A percentile compares a stretch with the other conserved stretches of the same genome.
phyloP scores from a whole-genome alignment of 805 yeast species.

The Saturnispora zaruensis region DNA sequence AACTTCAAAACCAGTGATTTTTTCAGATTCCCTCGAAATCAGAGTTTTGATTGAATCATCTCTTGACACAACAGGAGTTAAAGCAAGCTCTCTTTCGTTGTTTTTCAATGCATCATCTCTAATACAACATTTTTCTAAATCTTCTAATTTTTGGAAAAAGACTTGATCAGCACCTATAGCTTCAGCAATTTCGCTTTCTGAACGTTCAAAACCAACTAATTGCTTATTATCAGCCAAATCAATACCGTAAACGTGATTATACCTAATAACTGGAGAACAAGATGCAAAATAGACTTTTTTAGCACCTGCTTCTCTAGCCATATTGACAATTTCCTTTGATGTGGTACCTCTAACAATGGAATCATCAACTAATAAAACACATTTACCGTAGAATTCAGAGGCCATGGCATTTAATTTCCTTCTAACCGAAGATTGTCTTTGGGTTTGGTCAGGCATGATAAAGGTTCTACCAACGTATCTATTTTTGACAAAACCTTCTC shows the following conservation, averaged over 20 bases:
- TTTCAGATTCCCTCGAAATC: conserved; percentile 16
- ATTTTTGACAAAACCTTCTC: conserved; percentile 96
- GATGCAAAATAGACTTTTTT: conserved; percentile 91
- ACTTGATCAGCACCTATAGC: conserved; percentile 87
- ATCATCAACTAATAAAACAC: conserved; percentile 89
- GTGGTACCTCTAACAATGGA: conserved; percentile 98
- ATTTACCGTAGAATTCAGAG: conserved; percentile 76
- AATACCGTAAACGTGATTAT: conserved; percentile 93
- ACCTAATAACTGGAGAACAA: conserved; percentile 96
- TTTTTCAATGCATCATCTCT: conserved; percentile 25
- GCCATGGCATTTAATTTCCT: conserved; percentile 95
- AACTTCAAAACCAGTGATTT: conserved; percentile 68
- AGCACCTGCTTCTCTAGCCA: conserved; percentile 99
- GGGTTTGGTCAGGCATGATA: conserved; percentile 96
- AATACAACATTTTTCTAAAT: conserved; percentile 72
- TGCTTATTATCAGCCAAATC: conserved; percentile 95
- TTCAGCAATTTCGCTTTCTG: conserved; percentile 64
- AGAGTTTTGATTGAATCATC: conserved; percentile 25
- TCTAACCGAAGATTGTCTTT: conserved; percentile 88
- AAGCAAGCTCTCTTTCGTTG: conserved; percentile 27
- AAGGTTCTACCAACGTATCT: conserved; percentile 96
- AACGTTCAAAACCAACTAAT: conserved; percentile 75
- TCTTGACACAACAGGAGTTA: conserved; percentile 29
- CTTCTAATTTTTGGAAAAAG: conserved; percentile 78
- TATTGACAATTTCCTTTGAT: conserved; percentile 87